phyloP scores from a whole-genome alignment of 2,329 filamentous ascomycete species.

The Fusarium sp. region DNA sequence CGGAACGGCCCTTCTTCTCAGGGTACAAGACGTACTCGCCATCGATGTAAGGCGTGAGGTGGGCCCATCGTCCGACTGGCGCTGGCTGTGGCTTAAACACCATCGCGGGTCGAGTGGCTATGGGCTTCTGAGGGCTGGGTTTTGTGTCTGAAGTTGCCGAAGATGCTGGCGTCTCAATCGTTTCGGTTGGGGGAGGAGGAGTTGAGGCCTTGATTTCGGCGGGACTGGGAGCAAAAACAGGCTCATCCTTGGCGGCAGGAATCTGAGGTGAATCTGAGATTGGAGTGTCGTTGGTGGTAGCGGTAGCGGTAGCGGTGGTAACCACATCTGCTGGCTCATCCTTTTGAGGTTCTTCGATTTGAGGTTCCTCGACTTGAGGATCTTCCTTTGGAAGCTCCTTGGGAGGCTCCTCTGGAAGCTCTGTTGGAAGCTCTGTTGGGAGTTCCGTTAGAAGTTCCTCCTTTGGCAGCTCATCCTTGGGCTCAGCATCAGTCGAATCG shows the following conservation, averaged over 20 bases:
- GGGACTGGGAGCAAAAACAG: conserved; percentile 28
- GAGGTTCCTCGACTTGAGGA: conserved; percentile 12
- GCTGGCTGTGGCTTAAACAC: conserved; percentile 45
- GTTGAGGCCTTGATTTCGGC: conserved; percentile 33
- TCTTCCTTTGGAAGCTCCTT: background rate
- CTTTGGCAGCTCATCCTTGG: conserved; percentile 14
- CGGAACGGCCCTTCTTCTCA: conserved; percentile 50
- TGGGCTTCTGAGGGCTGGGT: conserved; percentile 36
- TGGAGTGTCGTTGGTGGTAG: conserved; percentile 1
- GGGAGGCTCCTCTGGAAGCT: background rate
- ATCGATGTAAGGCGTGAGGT: conserved; percentile 56
- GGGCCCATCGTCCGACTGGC: conserved; percentile 51
- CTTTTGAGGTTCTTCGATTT: conserved; percentile 12
- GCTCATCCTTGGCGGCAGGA: conserved; percentile 26
- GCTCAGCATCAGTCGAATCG: conserved; percentile 4
- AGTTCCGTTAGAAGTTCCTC: background rate
- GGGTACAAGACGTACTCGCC: conserved; percentile 56
- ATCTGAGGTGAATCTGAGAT: conserved; percentile 26
- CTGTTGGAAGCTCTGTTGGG: background rate
- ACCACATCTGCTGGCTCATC: conserved; percentile 8
- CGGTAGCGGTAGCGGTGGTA: background rate
- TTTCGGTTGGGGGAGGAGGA: conserved; percentile 31
- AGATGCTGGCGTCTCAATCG: conserved; percentile 30
- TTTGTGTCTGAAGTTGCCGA: conserved; percentile 39
- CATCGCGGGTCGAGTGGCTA: conserved; percentile 20